Base-by-base conservation (phyloP, 140 eudicot genomes). In the Anethum foeniculum region DNA sequence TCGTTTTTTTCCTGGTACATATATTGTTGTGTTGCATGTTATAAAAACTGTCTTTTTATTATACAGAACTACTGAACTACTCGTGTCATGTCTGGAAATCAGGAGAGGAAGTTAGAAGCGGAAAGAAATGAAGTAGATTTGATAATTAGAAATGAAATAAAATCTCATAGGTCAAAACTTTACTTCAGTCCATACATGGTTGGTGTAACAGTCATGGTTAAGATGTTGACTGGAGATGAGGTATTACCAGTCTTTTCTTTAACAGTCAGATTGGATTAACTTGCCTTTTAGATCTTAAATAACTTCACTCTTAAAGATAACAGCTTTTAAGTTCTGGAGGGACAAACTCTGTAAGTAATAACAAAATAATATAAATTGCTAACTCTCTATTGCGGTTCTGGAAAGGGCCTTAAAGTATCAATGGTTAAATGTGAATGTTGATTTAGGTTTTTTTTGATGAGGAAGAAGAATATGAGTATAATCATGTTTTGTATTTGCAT, bases 1-100 rank as follows among this genome's bases (percentile, higher is more conserved):
- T 38, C 81, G 94, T 82, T 97, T 90, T 81, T 94, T 94, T 78
- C 98, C 98, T 43, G 98, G 98, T 93, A 89, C 69, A 25, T 62
- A 34, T 75, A 34, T 38, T 8, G 71, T 60, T 47, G 65, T 75
- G 2, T 41, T 44, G 19, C 30, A 41, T 41, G 9, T n/a, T 5
- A 27, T 15, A 6, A 48, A 15, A 48, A 13, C 48, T 27, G 60
- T 34, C 36, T 78, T 19, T 39, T 38, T 39, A 19, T 75, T 15
- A 46, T 75, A 75, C 7, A 15, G 25, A 30, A 41, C 18, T 72
- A 38, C 34, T 10, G 25, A 30, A 41, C 18, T 72, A 38, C 34
- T 23, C 51, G 1, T 18, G 49, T 71, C 47, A 15, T 18, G 77
- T 6, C 51, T 43, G 67, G 67, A 23, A 23, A 58, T 43, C 16